These are phyloP conservation scores for Cladorrhinum samala DNA, from an alignment of 495 filamentous ascomycete species.

Conservation along the genomic window DNA sequence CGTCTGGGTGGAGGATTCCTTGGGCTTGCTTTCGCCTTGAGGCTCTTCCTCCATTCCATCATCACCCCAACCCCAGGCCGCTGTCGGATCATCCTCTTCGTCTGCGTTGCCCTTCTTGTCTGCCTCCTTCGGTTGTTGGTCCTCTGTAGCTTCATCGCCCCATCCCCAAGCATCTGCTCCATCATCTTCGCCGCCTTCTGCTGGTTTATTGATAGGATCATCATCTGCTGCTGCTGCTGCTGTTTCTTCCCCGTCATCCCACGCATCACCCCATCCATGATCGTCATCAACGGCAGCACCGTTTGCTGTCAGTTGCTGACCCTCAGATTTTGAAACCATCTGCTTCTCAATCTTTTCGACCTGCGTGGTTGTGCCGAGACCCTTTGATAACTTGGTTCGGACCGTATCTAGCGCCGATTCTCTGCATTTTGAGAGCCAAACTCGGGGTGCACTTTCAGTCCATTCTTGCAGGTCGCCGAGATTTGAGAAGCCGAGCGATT, in stretches of 20 bases:
- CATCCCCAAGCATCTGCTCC: conserved; percentile 54
- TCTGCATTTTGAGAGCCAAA: conserved; percentile 82
- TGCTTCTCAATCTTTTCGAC: conserved; percentile 85
- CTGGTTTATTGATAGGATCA: not conserved
- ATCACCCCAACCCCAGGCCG: conserved; percentile 73
- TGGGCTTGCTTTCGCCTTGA: conserved; percentile 11
- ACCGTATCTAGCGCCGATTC: conserved; percentile 70
- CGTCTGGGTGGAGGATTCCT: conserved; percentile 19
- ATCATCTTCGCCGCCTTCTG: conserved; percentile 37
- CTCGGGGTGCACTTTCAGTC: conserved; percentile 67
- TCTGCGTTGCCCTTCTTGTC: conserved; percentile 9
- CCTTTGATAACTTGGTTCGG: conserved; percentile 58
- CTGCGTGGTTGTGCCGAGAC: conserved; percentile 53
- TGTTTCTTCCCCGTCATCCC: conserved; percentile 54
- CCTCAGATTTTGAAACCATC: conserved; percentile 62
- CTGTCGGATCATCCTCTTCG: conserved; percentile 50
- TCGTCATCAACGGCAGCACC: conserved; percentile 42
- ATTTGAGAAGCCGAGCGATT: conserved; percentile 59
- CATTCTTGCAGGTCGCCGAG: conserved; percentile 68
- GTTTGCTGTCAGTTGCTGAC: conserved; percentile 49
- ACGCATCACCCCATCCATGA: conserved; percentile 71
- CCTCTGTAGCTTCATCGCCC: conserved; percentile 47
- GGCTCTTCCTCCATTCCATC: conserved; percentile 30
- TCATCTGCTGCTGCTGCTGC: conserved; percentile 16
- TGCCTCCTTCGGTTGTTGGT: conserved; percentile 20